Base-by-base conservation (phyloP, 1,284 basidiomycete species). In the Melampsora medusae region DNA sequence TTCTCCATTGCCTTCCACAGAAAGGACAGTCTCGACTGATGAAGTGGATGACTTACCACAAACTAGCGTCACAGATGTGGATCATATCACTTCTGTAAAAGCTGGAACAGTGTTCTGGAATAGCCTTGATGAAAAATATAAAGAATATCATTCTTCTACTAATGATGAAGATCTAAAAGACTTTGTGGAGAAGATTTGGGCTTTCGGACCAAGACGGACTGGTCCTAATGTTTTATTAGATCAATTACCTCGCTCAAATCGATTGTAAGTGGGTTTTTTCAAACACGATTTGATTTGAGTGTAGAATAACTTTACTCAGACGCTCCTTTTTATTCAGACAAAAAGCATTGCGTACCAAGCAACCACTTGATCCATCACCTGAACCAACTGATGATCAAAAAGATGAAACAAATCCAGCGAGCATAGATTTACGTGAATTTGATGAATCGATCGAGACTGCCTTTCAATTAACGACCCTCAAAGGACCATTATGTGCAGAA, bases 401-500 rank as follows among this genome's bases (percentile, higher is more conserved):
- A 31, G 31, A 33, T 35, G 28, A 31, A 64, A 16, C 61, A 17
- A 64, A 31, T 64, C 14, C 61, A 64, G 22, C 28, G 6, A 22
- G 28, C 4, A 64, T 64, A 25, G 28, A 64, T 42, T 77, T 85
- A 50, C 82, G 84, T 38, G 90, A 92, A 79, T 91, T 96, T 79
- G 90, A 93, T 80, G 88, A 89, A 77, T 87, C 90, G 78, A 86
- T 99, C 62, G 95, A 98, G 82, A 90, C 90, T 2, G 97, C 95
- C 1, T 99, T 99, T 85, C 95, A 97, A 84, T 87, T 98, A 61
- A 94, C 95, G 2, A 92, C 91, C 0, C 91, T 92, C 81, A 92
- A 95, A 83, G 97, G 97, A 0, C 97, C 97, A 7, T 83, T 99
- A 31, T 99, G 97, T 79, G 91, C 90, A 7, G 97, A 99, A 82